phyloP scores from a whole-genome alignment of 306 rosid genomes.

The Vigna trinervia region DNA sequence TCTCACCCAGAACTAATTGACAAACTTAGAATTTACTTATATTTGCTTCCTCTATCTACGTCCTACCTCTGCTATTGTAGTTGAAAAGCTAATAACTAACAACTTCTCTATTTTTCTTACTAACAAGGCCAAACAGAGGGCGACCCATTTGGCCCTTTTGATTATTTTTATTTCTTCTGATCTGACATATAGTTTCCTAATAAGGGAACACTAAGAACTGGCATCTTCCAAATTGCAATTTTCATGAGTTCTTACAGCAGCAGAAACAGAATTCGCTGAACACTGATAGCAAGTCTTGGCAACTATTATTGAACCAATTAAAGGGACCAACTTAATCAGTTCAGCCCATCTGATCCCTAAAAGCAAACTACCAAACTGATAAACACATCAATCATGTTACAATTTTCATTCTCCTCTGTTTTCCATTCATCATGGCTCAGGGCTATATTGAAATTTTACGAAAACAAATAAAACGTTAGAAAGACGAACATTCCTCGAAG shows the following conservation, averaged over 20 bases:
- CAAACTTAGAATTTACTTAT: background rate
- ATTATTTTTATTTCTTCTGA: background rate
- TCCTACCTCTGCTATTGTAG: background rate
- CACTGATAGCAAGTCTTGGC: conserved; percentile 6
- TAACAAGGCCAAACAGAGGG: background rate
- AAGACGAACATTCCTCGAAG: no score
- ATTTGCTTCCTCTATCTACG: background rate
- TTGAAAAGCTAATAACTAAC: background rate
- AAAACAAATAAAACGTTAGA: background rate
- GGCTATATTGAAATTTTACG: conserved; percentile 20
- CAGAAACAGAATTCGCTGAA: conserved; percentile 8
- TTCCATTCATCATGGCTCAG: background rate
- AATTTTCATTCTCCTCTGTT: background rate
- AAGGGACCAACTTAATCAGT: background rate
- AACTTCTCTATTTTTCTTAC: background rate
- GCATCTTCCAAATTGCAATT: conserved; percentile 12
- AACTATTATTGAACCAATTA: conserved; percentile 21
- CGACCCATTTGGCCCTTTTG: background rate
- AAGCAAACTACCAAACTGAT: conserved; percentile 19
- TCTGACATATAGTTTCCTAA: background rate
- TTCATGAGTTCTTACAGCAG: conserved; percentile 7
- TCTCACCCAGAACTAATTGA: background rate
- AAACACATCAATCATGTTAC: conserved; percentile 1
- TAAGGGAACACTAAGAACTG: background rate
- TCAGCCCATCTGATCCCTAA: conserved; percentile 18